These are phyloP conservation scores for Fusarium napiforme DNA, from an alignment of 2,329 filamentous ascomycete genomes.

Conservation along the genomic window DNA sequence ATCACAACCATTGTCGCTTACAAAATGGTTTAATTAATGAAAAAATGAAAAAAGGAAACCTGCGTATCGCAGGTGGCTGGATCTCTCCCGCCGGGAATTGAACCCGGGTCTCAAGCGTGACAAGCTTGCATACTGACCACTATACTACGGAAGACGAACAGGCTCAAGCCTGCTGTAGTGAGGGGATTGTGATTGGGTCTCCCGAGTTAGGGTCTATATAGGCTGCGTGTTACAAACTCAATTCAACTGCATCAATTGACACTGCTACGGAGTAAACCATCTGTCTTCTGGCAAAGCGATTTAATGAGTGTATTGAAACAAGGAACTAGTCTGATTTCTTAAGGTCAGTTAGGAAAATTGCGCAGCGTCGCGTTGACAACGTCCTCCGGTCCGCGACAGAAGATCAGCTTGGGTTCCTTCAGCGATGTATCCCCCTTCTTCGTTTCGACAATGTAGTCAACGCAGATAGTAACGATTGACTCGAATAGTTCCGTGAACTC, in stretches of 20 bases:
- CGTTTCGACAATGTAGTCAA: not conserved
- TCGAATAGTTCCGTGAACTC: constrained; percentile 25
- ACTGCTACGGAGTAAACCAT: not conserved
- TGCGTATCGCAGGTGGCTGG: constrained; percentile 18
- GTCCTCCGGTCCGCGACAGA: constrained; percentile 9
- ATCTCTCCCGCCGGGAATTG: constrained; percentile 17
- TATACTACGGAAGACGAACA: constrained; percentile 26
- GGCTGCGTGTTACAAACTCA: fast-evolving
- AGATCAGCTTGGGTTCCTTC: constrained; percentile 16
- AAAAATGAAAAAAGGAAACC: not conserved
- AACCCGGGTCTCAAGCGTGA: not conserved
- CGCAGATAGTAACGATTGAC: not conserved
- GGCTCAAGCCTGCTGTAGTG: constrained; percentile 15
- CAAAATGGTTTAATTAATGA: no score
- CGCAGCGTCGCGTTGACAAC: constrained; percentile 10
- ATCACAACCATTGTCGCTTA: no score
- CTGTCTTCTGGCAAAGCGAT: not conserved
- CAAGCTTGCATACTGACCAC: constrained; percentile 4
- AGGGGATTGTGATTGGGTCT: not conserved
- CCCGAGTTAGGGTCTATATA: fast-evolving
- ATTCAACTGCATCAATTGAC: fast-evolving
- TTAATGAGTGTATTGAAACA: no score
- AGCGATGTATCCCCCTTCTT: not conserved
- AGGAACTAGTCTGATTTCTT: fast-evolving
- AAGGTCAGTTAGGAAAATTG: not conserved